Percentiles rank a stretch among this genome's conserved stretches.
Conservation (phyloP, 768 basidiomycete species). For the Mycena galopus region DNA sequence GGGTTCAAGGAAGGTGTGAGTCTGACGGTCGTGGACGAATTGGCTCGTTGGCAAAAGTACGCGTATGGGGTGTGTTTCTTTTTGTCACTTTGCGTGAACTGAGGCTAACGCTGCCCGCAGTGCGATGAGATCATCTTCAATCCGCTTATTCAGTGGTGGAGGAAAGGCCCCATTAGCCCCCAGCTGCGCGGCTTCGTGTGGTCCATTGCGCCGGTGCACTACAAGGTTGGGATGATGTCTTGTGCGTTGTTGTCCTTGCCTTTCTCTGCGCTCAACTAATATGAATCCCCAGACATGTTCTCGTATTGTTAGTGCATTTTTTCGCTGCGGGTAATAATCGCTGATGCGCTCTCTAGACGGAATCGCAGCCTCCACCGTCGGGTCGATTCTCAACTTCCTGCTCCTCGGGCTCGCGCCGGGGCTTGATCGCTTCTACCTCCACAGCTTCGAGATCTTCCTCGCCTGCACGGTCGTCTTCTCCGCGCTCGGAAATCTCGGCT, state of each 20-base stretch:
- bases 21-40: constrained; percentile 65
- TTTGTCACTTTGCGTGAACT: background rate
- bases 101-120: constrained; percentile 19
- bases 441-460: constrained; percentile 85
- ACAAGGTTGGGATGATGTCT: constrained; percentile 86
- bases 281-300: constrained; percentile 43
- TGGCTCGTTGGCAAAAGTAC: constrained; percentile 92
- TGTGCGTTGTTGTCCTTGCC: constrained; percentile 54
- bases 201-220: constrained; percentile 82
- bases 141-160: constrained; percentile 83
- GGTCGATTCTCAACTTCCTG: constrained; percentile 79
- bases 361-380: constrained; percentile 76
- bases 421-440: constrained; percentile 81
- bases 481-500: constrained; percentile 80
- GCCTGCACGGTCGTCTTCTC: constrained; percentile 86
- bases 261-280: constrained; percentile 38
- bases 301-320: constrained; percentile 25
- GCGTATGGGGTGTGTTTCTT: constrained; percentile 58
- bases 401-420: constrained; percentile 78
- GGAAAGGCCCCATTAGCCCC: constrained; percentile 80
- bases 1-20: constrained; percentile 91
- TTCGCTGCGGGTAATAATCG: background rate
- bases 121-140: constrained; percentile 89
- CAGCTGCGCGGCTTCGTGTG: constrained; percentile 82
- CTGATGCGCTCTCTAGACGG: constrained; percentile 55